Conservation (phyloP, 805 yeast genomes). For the Torulaspora delbrueckii region DNA sequence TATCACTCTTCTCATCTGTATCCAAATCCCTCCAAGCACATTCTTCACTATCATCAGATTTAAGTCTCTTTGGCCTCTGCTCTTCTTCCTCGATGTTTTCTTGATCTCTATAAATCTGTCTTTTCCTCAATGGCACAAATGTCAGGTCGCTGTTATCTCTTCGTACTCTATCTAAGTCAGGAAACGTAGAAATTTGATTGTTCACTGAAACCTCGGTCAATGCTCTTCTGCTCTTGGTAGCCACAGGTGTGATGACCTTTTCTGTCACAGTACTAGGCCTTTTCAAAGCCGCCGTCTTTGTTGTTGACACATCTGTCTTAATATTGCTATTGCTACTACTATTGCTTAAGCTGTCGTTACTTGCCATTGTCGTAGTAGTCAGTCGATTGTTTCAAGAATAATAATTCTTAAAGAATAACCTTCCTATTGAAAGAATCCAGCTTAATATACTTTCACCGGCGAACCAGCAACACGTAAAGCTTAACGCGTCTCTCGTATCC, state of each 20-base stretch:
- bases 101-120: conserved; percentile 22
- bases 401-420: background rate
- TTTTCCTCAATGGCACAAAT: conserved; percentile 15
- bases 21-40: conserved; percentile 49
- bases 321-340: conserved; percentile 3
- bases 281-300: conserved; percentile 2
- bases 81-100: conserved; percentile 5
- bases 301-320: background rate
- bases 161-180: conserved; percentile 15
- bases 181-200: conserved; percentile 6
- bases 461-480: background rate
- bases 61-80: conserved; percentile 28
- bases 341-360: conserved; percentile 5
- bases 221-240: conserved; percentile 13
- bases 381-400: background rate
- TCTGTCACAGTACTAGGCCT: background rate
- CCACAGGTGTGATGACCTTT: conserved; percentile 9
- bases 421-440: background rate
- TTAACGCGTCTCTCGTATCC: background rate
- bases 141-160: conserved; percentile 20
- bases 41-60: conserved; percentile 37
- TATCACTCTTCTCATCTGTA: conserved; percentile 64
- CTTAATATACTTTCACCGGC: background rate
- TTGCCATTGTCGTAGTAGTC: conserved; percentile 4
- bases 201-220: conserved; percentile 16